Base-by-base conservation (phyloP, 331 rosid species). In the Spiraea crenata region DNA sequence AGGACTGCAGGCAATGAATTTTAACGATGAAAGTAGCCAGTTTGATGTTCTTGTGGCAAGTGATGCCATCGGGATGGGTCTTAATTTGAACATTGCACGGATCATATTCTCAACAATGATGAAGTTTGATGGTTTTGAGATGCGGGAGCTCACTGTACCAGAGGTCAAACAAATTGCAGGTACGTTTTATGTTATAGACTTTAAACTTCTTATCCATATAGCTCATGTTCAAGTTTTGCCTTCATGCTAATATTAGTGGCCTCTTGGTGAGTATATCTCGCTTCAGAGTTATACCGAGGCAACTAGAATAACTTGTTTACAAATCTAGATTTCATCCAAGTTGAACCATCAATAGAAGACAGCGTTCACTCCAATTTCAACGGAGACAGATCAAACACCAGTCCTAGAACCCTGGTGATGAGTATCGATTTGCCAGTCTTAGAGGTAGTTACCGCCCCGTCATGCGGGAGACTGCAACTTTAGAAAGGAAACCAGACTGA, bases 1-100 rank as follows among this genome's bases (percentile, higher is more conserved):
- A 80, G 90, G 83, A 82, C 85, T 80, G 86, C 92, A 91, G 97
- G 99, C 96, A 64, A 85, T 85, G 54, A 89, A 79, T 90, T 91
- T 93, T 82, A 91, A 93, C 61, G 97, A 91, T 82, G 85, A 82
- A 77, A 83, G 84, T 70, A 89, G 91, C 5, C 95, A 93, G 84
- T 87, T 87, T 80, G 96, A 93, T 87, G 97, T 93, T 81, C 97
- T 93, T 65, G 96, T 93, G 80, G 95, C 97, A 72, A 93, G 96
- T 72, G 97, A 93, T 86, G 97, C 97, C 70, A 86, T 93, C 57
- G 96, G 93, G 77, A 93, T 93, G 99, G 99, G 99, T 71, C 96
- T 93, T 73, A 93, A 91, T 89, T 82, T 93, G 75, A 93, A 93
- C 82, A 93, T 93, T 78, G 91, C 99, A 62, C 82, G 97, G 82